Evolutionary conservation across 2,329 filamentous ascomycete species (phyloP), one percentile per base, ranked within the genome.

Genomic region (Dothistroma pini): DNA sequence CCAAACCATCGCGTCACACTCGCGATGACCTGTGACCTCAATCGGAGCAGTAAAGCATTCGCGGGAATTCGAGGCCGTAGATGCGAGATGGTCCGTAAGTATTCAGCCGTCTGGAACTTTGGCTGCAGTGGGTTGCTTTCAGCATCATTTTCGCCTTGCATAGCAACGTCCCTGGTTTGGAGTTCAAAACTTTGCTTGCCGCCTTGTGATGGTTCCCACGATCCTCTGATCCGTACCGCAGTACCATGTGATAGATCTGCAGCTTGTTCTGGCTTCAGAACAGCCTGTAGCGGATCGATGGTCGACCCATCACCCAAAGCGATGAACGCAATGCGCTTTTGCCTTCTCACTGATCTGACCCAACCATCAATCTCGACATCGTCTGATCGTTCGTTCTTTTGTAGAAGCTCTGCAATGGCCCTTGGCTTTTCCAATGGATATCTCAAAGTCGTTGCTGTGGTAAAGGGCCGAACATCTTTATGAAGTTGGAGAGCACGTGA

Each of bases 101-200:
- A 97, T 73, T 97, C 93, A 55, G 89, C 81, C 5, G 88, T 91
- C 69, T 97, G 93, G 69, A 95, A 96, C 77, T 97, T 97, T 77
- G 96, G 96, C 77, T 99, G 95, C 25, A 99, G 86, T 2, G 95
- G 95, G 73, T 91, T 96, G 64, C 88, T 90, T 90, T 97, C 85
- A 68, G 91, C 83, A 78, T 97, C 88, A 56, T 92, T 90, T 47
- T 85, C 79, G 51, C 93, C 95, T 49, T 96, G 77, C 22, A 96
- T 75, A 50, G 85, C 83, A 53, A 95, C 84, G 35, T 82, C 76
- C 22, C 83, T 81, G 59, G 91, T 90, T 71, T 90, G 87, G 54
- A 99, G 82, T 78, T 99, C 95, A 77, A 92, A 86, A 60, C 81
- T 86, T 75, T 96, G 90, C 57, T 84, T 82, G 61, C 83, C 83